Base-by-base conservation (phyloP, 2,329 filamentous ascomycete species). In the Alternaria angustiovoidea region DNA sequence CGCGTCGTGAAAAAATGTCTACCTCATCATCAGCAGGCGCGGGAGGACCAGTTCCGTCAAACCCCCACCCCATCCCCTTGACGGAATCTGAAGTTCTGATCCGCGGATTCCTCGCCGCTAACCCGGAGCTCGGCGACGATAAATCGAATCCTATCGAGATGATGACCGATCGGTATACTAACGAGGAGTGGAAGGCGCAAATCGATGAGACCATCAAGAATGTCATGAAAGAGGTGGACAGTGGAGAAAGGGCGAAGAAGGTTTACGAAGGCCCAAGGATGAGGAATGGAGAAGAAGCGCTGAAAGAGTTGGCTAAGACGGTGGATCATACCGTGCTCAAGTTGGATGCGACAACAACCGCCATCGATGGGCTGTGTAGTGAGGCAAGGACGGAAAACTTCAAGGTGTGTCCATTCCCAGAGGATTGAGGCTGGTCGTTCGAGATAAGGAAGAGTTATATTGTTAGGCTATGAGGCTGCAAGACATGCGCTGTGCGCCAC, bases 331-430 rank as follows among this genome's bases (percentile, higher is more conserved):
- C 82, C 4, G 72, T 84, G n/a, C 68, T 85, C 57, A 84, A 83
- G 68, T 68, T 82, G 52, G 82, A 84, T 66, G 79, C 81, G 9
- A 84, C 81, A 28, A 67, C 74, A 5, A 69, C 76, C 16, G 80
- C 85, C 59, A 83, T 89, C 57, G 83, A 86, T 71, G 75, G 71
- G 9, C 75, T 88, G 30, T 88, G 86, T 69, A 76, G 76, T 2
- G 86, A 88, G 77, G 87, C 87, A 4, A 77, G 78, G 51, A 75
- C 79, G 4, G 75, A 81, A 48, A 71, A 68, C 4, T 85, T 85
- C 64, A 82, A 80, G 67, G 81, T 82, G 71, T 26, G 74, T 49
- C 12, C 16, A 8, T 24, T 26, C 16, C 32, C 22, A 7, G 20
- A 18, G 6, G 7, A 16, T 38, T 30, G 28, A 30, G 28, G 28